Evolutionary conservation across 2,329 filamentous ascomycete species (phyloP).

Genomic region (Arthrobotrys entomopaga): DNA sequence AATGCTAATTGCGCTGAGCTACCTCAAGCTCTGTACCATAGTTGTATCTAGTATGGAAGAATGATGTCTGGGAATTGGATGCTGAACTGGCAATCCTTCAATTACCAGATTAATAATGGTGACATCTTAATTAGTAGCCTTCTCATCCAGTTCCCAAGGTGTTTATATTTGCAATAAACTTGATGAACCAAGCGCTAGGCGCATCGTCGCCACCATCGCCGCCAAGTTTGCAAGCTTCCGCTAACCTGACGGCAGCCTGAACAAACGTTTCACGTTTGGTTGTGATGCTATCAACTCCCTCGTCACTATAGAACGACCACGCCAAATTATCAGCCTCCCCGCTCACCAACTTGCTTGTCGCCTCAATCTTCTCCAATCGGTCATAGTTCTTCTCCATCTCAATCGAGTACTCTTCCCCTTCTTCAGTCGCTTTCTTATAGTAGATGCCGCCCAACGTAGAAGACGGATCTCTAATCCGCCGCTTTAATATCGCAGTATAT

Average conservation of each 20-base stretch:
- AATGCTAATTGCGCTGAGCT: no score
- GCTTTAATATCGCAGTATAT: conserved; percentile 46
- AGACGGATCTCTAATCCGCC: conserved; percentile 40
- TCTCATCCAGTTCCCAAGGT: background rate
- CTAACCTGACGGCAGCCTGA: conserved; percentile 21
- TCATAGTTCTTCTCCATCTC: conserved; percentile 39
- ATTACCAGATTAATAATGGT: no score
- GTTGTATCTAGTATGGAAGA: no score
- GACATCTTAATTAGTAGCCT: no score
- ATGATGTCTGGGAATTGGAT: no score
- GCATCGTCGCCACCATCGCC: conserved; percentile 28
- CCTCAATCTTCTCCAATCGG: conserved; percentile 34
- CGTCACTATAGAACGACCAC: conserved; percentile 43
- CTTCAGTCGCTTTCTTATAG: conserved; percentile 8
- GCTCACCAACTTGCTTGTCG: conserved; percentile 30
- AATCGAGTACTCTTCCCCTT: conserved; percentile 34
- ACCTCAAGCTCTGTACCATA: no score
- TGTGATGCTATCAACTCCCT: conserved; percentile 21
- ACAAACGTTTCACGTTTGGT: conserved; percentile 32
- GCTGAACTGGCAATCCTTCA: no score
- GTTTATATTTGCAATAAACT: conserved; percentile 48
- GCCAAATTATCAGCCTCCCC: conserved; percentile 48
- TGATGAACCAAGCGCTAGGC: conserved; percentile 47
- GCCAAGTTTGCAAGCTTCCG: conserved; percentile 25
- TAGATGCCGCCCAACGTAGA: conserved; percentile 35